Evolutionary conservation across 116 monocot genomes (phyloP), one percentile per base, ranked within the genome.

Genomic region (Papilionanthe hybrid): DNA sequence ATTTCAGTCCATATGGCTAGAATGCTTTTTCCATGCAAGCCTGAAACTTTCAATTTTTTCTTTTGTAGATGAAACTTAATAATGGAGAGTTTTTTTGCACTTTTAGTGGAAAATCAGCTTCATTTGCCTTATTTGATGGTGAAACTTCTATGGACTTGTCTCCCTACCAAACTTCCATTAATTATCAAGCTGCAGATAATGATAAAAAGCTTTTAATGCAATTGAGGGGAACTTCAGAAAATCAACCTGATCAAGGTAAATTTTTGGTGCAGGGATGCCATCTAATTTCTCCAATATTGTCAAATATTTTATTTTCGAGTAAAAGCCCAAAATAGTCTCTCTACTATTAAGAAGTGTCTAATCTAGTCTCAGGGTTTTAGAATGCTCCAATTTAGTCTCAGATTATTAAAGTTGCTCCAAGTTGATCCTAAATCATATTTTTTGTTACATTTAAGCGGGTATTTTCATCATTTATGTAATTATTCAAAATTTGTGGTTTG

Each of bases 91-190:
- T 42, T 19, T 73, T 29, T 44, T 73, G 73, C 44, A 73, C 73
- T 73, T 73, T n/a, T 73, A 73, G 44, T 73, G 42, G 42, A 44
- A 73, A 73, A 15, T 23, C 30, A 73, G 44, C 73, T 73, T 43
- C 73, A 42, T 73, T 73, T 73, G 73, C 73, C 73, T 73, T 73
- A 22, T 73, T 73, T 73, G n/a, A 73, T 73, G 73, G 73, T 22
- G 43, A 44, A 43, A 8, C 42, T 73, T 19, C 44, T 42, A 9
- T 73, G 73, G 44, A 73, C 73, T 73, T 73, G 44, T 44, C 20
- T 73, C 73, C 73, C 20, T 73, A 73, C 44, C 73, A 73, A 22
- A 43, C 22, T 8, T 73, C 73, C 20, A 44, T 44, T 42, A 73
- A 73, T 73, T 73, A 73, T 73, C 43, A 45, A 73, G 43, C 73